phyloP scores from a whole-genome alignment of 345 rosid genomes.

The Abelmoschus esculentus region DNA sequence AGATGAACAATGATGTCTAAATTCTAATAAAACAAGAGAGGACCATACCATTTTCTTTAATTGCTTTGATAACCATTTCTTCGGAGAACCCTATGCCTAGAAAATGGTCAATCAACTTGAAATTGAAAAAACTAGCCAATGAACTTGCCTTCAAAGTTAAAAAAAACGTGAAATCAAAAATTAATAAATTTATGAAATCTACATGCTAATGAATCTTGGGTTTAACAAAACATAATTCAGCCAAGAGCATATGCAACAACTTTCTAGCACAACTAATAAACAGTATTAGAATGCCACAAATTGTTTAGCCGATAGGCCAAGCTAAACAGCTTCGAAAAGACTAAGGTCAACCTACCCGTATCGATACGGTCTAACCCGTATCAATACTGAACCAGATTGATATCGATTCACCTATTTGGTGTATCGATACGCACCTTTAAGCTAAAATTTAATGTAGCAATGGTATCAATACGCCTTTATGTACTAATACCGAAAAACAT shows the following conservation, averaged over 20 bases:
- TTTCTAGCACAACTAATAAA: not conserved
- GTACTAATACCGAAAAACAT: no score
- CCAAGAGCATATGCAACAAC: not conserved
- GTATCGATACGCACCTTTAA: no score
- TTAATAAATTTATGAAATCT: not conserved
- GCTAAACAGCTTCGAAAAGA: no score
- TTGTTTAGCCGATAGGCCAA: no score
- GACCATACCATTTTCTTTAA: slow-evolving; percentile 34
- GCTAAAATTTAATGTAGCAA: no score
- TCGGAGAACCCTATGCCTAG: slow-evolving; percentile 47
- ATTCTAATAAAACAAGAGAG: no score
- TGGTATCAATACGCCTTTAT: no score
- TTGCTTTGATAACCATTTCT: slow-evolving; percentile 37
- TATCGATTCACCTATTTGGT: no score
- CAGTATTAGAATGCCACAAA: not conserved
- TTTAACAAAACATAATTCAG: not conserved
- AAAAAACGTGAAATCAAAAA: slow-evolving; percentile 2
- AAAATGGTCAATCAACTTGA: slow-evolving; percentile 39
- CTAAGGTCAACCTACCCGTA: no score
- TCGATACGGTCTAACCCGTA: no score
- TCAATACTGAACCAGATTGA: no score
- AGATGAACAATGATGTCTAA: no score
- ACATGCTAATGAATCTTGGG: not conserved
- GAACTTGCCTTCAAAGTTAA: slow-evolving; percentile 26
- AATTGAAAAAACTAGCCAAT: slow-evolving; percentile 30